A percentile compares a stretch with the other conserved stretches of the same genome.
Evolutionary conservation across 2,329 filamentous ascomycete genomes (phyloP).

Genomic region (Thelonectria discophora): DNA sequence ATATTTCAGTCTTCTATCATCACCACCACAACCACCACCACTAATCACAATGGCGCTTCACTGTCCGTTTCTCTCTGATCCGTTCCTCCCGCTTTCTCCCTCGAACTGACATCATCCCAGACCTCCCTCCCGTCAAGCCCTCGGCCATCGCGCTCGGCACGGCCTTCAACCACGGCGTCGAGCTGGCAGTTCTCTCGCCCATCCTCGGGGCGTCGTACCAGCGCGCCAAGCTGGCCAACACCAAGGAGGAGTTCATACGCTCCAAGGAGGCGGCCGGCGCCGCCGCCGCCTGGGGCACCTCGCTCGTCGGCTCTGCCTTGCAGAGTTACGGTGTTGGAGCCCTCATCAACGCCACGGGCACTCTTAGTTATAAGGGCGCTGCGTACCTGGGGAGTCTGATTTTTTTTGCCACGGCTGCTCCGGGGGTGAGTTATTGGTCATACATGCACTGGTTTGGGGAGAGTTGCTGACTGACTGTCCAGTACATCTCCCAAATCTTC

Average conservation of each 20-base stretch:
- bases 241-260: constrained; percentile 94
- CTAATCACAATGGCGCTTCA: constrained; percentile 65
- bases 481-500: constrained; percentile 89
- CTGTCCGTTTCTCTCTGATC: constrained; percentile 54
- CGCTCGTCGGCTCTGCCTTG: constrained; percentile 85
- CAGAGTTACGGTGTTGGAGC: constrained; percentile 92
- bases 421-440: constrained; percentile 70
- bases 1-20: background rate
- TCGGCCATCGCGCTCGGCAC: constrained; percentile 97
- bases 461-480: constrained; percentile 17
- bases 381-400: constrained; percentile 91
- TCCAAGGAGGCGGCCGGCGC: constrained; percentile 92
- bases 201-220: constrained; percentile 96
- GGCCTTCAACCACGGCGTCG: constrained; percentile 92
- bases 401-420: constrained; percentile 90
- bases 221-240: constrained; percentile 89
- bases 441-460: no score
- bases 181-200: constrained; percentile 85
- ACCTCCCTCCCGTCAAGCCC: constrained; percentile 85
- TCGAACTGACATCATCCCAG: constrained; percentile 44
- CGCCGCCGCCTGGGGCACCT: constrained; percentile 89
- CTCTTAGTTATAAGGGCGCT: constrained; percentile 95
- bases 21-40: constrained; percentile 4
- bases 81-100: constrained; percentile 4
- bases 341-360: constrained; percentile 93